Evolutionary conservation across 257 asterid genomes (phyloP).

Genomic region (Capsicum baccatum): DNA sequence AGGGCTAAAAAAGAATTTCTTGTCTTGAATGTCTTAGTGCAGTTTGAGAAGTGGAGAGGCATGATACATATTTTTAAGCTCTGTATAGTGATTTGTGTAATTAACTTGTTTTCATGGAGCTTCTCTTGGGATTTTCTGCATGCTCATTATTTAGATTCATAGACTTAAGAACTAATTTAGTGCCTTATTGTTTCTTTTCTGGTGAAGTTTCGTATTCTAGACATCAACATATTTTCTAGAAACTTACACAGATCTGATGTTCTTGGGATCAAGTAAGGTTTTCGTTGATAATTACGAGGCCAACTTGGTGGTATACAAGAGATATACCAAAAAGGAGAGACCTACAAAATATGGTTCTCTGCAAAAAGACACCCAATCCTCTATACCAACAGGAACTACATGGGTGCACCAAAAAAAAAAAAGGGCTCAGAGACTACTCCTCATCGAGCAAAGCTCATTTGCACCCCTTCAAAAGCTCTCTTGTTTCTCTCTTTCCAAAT

Average conservation of each 20-base stretch:
- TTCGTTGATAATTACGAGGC: no score
- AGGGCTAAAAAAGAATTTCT: not conserved
- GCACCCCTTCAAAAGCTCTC: no score
- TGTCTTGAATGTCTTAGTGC: not conserved
- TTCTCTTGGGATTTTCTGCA: constrained; percentile 1
- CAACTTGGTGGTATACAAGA: no score
- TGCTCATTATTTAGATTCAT: not conserved
- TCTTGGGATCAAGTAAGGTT: not conserved
- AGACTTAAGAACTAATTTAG: not conserved
- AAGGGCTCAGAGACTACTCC: no score
- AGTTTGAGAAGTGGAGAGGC: constrained; percentile 21
- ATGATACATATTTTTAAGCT: constrained; percentile 9
- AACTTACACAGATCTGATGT: not conserved
- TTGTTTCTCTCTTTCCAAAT: no score
- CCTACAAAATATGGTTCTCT: no score
- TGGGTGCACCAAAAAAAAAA: no score
- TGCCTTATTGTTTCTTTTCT: not conserved
- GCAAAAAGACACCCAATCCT: no score
- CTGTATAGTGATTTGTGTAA: constrained; percentile 12
- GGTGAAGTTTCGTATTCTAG: constrained; percentile 8
- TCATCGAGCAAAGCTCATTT: no score
- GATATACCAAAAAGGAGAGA: no score
- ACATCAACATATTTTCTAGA: not conserved
- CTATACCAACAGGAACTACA: no score
- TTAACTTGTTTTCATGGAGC: not conserved